phyloP scores from a whole-genome alignment of 306 rosid species.

The Ochetophila trinervis region DNA sequence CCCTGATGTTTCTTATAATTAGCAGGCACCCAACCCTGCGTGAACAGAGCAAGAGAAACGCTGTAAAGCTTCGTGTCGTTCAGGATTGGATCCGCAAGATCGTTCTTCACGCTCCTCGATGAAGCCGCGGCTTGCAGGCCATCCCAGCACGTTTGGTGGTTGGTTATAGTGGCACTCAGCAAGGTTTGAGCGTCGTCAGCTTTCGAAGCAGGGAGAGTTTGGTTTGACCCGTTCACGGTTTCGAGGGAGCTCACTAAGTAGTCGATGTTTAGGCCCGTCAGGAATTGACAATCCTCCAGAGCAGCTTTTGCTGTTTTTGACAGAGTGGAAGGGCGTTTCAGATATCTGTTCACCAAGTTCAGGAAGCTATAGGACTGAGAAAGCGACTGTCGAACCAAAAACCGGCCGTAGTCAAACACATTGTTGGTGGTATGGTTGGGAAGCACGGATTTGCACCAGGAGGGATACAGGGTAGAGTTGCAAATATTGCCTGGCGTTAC shows the following conservation, averaged over 20 bases:
- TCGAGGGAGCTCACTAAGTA: background rate
- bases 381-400: background rate
- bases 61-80: constrained; percentile 58
- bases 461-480: background rate
- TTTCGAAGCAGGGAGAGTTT: background rate
- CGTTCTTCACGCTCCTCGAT: constrained; percentile 43
- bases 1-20: too few relatives aligned
- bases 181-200: constrained; percentile 49
- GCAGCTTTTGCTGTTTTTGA: background rate
- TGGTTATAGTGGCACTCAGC: constrained; percentile 66
- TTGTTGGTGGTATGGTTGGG: background rate
- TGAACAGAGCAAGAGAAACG: constrained; percentile 60
- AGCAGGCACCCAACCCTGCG: constrained; percentile 59
- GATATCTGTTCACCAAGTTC: background rate
- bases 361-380: background rate
- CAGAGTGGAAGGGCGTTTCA: background rate
- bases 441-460: background rate
- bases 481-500: background rate
- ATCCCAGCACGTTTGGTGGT: constrained; percentile 68
- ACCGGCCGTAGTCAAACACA: background rate
- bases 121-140: constrained; percentile 53
- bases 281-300: background rate
- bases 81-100: constrained; percentile 42
- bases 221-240: background rate
- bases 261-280: background rate